Conservation (phyloP, 495 filamentous ascomycete species). For the Tuber melanosporum region DNA sequence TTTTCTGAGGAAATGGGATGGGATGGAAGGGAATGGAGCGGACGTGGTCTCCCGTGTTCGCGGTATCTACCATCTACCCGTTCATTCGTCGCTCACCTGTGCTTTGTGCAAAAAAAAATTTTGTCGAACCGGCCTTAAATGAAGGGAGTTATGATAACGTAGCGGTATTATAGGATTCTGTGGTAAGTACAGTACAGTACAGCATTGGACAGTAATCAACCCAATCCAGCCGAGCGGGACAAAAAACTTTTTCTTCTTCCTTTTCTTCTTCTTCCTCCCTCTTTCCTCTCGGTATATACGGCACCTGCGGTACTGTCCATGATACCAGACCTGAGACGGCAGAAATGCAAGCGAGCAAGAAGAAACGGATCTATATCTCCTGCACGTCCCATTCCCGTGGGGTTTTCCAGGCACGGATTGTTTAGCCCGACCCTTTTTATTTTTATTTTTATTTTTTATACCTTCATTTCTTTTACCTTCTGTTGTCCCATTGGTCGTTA, state of each 20-base stretch:
- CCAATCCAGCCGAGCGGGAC: too few relatives aligned
- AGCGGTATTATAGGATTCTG: not conserved
- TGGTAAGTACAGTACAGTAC: not conserved
- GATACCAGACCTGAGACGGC: not conserved
- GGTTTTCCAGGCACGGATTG: constrained; percentile 1
- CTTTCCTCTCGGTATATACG: too few relatives aligned
- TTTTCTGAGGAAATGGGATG: not conserved
- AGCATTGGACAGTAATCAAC: not conserved
- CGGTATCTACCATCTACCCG: not conserved
- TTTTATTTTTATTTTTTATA: not conserved
- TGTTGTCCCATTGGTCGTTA: not conserved
- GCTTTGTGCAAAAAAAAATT: not conserved
- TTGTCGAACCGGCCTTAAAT: not conserved
- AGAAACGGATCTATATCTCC: constrained; percentile 21
- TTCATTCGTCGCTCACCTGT: not conserved
- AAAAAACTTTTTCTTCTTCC: too few relatives aligned
- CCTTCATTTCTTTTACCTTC: not conserved
- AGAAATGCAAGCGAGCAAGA: not conserved
- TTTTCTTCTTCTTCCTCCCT: too few relatives aligned
- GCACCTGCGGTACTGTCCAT: not conserved
- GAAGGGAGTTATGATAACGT: not conserved
- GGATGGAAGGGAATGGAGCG: not conserved
- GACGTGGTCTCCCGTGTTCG: not conserved
- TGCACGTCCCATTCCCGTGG: constrained; percentile 36
- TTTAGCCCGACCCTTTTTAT: not conserved